A percentile compares a stretch with the other conserved stretches of the same genome.
Evolutionary conservation across 106 monocot species (phyloP).

Genomic region (Alisma plantagoaquatica): DNA sequence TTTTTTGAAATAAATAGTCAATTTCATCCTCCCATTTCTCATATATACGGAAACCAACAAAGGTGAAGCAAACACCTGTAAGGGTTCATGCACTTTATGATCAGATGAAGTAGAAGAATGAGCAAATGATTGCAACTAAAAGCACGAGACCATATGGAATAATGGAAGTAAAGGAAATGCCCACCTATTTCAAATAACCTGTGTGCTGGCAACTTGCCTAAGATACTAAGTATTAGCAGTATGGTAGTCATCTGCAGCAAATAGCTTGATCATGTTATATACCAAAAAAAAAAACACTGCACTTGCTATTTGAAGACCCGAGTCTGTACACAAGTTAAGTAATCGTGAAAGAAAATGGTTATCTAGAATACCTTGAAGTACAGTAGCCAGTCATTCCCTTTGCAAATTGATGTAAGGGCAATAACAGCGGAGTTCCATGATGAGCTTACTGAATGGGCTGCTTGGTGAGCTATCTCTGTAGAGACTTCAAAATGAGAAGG

Average conservation of each 20-base stretch:
- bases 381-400: slow-evolving; percentile 70
- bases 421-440: slow-evolving; percentile 66
- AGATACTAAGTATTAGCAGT: slow-evolving; percentile 20
- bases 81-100: background rate
- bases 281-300: no score
- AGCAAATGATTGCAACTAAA: background rate
- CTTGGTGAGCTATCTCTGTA: slow-evolving; percentile 34
- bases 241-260: background rate
- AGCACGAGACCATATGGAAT: background rate
- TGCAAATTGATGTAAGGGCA: slow-evolving; percentile 66
- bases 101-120: background rate
- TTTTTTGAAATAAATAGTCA: slow-evolving; percentile 20
- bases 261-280: background rate
- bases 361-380: slow-evolving; percentile 45
- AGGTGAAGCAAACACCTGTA: slow-evolving; percentile 42
- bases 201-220: slow-evolving; percentile 36
- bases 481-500: slow-evolving; percentile 63
- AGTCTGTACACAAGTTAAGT: background rate
- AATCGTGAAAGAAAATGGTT: background rate
- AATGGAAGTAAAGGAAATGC: background rate
- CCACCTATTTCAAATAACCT: slow-evolving; percentile 55
- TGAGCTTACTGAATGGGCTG: slow-evolving; percentile 43
- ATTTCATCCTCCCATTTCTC: slow-evolving; percentile 72
- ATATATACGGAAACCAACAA: slow-evolving; percentile 33
- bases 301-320: no score